Base-by-base conservation (phyloP, 495 filamentous ascomycete species). In the Xylaria acuta region DNA sequence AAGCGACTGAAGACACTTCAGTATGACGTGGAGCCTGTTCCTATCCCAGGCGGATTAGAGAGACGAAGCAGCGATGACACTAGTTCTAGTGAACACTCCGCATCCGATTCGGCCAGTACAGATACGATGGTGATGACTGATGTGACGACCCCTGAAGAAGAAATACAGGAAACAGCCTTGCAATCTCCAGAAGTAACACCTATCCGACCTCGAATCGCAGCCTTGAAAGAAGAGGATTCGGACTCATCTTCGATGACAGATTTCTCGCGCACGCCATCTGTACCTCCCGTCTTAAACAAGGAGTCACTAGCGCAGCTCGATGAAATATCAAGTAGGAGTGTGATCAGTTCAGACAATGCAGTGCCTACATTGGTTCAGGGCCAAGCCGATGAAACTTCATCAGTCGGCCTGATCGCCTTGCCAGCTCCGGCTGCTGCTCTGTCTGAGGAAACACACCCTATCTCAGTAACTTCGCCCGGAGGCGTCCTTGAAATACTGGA, bases 101-200 rank as follows among this genome's bases (percentile, higher is more conserved):
- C 22, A 16, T 80, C 80, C 0, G 75, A 75, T 41, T 67, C 43
- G 34, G 72, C 36, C 18, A 78, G 75, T 38, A 56, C 56, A 8
- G 80, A 80, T 49, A 74, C 76, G 25, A 75, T 60, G 27, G 69
- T 41, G 7, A 41, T 80, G 12, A 86, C 83, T 0, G 83, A 84
- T 49, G 81, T 67, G 6, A 86, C 84, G 8, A 80, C 84, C 0
- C 84, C 83, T 0, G 81, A 79, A 18, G 75, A 78, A 11, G 83
- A 84, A 32, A 75, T 77, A 38, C 79, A 82, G 9, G 79, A 76
- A 9, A 75, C 77, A 11, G 47, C 74, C 4, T 70, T 82, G n/a
- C 71, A 78, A 9, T 84, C 85, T 0, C 84, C 85, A 3, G 76
- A 75, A 6, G 69, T 76, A 5, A 82, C 81, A 3, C 84, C 84